These are phyloP conservation scores for Agrocybe pediades DNA, from an alignment of 768 basidiomycete genomes.

Conservation along the genomic window DNA sequence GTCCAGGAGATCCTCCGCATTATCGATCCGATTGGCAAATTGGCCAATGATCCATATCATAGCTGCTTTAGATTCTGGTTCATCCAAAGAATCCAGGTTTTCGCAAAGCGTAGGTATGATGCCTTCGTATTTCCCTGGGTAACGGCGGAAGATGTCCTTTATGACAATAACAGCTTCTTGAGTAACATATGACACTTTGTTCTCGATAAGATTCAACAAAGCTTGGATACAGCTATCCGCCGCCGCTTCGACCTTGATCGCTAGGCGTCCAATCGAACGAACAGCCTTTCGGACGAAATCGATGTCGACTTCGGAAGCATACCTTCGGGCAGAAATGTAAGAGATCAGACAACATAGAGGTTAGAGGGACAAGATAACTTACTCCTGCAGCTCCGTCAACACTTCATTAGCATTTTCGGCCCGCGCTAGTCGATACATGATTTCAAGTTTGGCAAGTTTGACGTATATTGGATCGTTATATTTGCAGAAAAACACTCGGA, in stretches of 20 bases:
- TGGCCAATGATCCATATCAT: slow-evolving; percentile 99
- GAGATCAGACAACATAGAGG: slow-evolving; percentile 1
- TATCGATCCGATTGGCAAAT: slow-evolving; percentile 93
- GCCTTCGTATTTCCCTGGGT: slow-evolving; percentile 95
- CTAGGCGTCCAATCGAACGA: slow-evolving; percentile 94
- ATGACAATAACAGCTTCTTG: slow-evolving; percentile 98
- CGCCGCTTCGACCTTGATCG: slow-evolving; percentile 92
- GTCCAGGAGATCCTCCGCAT: slow-evolving; percentile 93
- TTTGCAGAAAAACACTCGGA: slow-evolving; percentile 99
- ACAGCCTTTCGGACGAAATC: slow-evolving; percentile 99
- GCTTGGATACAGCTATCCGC: slow-evolving; percentile 90
- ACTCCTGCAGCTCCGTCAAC: slow-evolving; percentile 94
- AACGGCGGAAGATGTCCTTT: slow-evolving; percentile 96
- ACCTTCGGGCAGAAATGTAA: slow-evolving; percentile 47
- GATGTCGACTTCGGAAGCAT: slow-evolving; percentile 97
- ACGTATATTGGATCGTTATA: slow-evolving; percentile 99
- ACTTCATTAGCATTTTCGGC: slow-evolving; percentile 93
- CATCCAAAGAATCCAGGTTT: slow-evolving; percentile 88
- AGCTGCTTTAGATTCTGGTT: slow-evolving; percentile 94
- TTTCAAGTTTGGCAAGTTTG: slow-evolving; percentile 96
- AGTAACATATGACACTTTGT: slow-evolving; percentile 93
- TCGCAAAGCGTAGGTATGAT: slow-evolving; percentile 94
- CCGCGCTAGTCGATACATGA: slow-evolving; percentile 97
- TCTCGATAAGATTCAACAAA: slow-evolving; percentile 84
- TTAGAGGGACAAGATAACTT: slow-evolving; percentile 23